Evolutionary conservation across 768 basidiomycete genomes (phyloP).

Genomic region (Auricularia auricula-judae): DNA sequence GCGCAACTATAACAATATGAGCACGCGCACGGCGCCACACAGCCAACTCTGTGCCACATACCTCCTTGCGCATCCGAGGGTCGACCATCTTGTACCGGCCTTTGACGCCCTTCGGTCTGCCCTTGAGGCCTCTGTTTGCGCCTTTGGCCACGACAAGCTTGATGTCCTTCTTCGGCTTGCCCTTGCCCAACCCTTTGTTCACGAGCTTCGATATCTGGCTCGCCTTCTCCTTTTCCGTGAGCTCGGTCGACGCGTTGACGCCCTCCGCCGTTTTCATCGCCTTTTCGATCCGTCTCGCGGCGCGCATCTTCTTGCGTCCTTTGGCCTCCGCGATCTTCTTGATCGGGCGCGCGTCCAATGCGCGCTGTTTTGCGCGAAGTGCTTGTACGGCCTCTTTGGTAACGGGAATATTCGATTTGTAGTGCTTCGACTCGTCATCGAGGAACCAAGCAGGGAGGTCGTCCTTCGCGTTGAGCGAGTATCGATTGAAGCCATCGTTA

Average conservation of each 20-base stretch:
- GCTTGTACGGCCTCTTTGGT: constrained; percentile 89
- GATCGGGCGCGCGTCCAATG: constrained; percentile 92
- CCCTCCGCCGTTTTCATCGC: constrained; percentile 95
- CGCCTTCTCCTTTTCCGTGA: constrained; percentile 93
- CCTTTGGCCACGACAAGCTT: constrained; percentile 92
- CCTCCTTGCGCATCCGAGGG: constrained; percentile 88
- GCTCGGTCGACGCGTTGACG: constrained; percentile 74
- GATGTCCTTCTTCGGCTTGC: constrained; percentile 57
- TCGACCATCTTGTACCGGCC: constrained; percentile 94
- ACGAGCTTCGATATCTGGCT: constrained; percentile 88
- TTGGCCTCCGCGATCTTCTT: constrained; percentile 99
- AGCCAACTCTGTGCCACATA: constrained; percentile 21
- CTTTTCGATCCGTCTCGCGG: constrained; percentile 74
- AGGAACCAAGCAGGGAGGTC: constrained; percentile 93
- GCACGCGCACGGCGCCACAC: constrained; percentile 1
- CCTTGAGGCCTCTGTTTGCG: constrained; percentile 77
- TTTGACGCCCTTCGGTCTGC: constrained; percentile 91
- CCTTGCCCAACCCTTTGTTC: constrained; percentile 61
- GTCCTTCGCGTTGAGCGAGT: constrained; percentile 86
- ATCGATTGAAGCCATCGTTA: constrained; percentile 92
- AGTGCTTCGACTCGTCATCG: constrained; percentile 88
- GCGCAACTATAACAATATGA: constrained; percentile 42
- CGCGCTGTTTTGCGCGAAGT: constrained; percentile 81
- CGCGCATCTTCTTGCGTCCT: constrained; percentile 89
- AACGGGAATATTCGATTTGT: constrained; percentile 91